A percentile compares a stretch with the other conserved stretches of the same genome.
phyloP scores from a whole-genome alignment of 805 yeast species.

The Saccharomycopsis sp. region DNA sequence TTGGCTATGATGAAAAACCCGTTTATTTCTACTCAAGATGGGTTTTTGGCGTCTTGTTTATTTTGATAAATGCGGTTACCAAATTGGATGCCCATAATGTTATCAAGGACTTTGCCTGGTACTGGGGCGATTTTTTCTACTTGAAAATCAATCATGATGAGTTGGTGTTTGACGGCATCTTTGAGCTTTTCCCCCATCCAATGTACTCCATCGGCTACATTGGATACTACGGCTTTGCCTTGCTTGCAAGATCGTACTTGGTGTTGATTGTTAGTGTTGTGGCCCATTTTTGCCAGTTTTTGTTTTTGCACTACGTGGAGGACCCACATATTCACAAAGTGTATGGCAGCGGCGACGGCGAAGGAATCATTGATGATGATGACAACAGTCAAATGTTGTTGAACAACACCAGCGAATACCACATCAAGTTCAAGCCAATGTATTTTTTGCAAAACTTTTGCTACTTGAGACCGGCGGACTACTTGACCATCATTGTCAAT shows the following conservation, averaged over 20 bases:
- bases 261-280: slow-evolving; percentile 58
- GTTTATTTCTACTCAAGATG: slow-evolving; percentile 43
- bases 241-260: slow-evolving; percentile 65
- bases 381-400: slow-evolving; percentile 31
- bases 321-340: slow-evolving; percentile 82
- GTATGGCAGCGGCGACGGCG: slow-evolving; percentile 35
- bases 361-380: slow-evolving; percentile 27
- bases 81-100: slow-evolving; percentile 82
- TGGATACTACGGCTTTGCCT: slow-evolving; percentile 78
- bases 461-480: slow-evolving; percentile 55
- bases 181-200: slow-evolving; percentile 86
- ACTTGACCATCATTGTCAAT: slow-evolving; percentile 37
- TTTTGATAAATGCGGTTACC: slow-evolving; percentile 74
- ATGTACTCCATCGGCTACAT: slow-evolving; percentile 87
- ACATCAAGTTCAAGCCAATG: slow-evolving; percentile 45
- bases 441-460: slow-evolving; percentile 57
- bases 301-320: slow-evolving; percentile 65
- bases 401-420: slow-evolving; percentile 29
- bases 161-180: slow-evolving; percentile 79
- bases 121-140: slow-evolving; percentile 91
- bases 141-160: slow-evolving; percentile 56
- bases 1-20: slow-evolving; percentile 35
- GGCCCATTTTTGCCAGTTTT: slow-evolving; percentile 73
- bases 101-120: slow-evolving; percentile 88
- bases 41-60: slow-evolving; percentile 48